phyloP scores from a whole-genome alignment of 208 protist genomes.

The Kentomonas sorsogonicus region DNA sequence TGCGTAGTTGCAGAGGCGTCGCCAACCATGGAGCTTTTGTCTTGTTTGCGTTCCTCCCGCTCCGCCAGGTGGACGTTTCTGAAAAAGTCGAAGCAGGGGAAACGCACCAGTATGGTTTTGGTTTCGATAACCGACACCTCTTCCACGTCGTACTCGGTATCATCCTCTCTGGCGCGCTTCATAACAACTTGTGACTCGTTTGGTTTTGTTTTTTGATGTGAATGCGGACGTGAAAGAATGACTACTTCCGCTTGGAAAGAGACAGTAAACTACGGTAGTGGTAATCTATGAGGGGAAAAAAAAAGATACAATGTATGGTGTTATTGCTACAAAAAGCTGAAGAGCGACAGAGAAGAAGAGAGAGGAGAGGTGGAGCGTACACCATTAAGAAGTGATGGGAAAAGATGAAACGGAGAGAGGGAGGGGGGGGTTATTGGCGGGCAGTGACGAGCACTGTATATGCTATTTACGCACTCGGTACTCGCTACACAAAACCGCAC shows the following conservation, averaged over 20 bases:
- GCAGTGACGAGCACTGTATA: too few relatives aligned
- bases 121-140: slow-evolving; percentile 29
- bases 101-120: slow-evolving; percentile 55
- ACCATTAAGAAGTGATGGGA: too few relatives aligned
- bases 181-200: too few relatives aligned
- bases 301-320: slow-evolving; percentile 10
- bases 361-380: too few relatives aligned
- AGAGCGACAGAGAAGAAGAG: too few relatives aligned
- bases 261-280: too few relatives aligned
- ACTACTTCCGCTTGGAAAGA: too few relatives aligned
- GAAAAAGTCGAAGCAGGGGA: slow-evolving; percentile 84
- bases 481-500: too few relatives aligned
- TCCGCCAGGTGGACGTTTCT: slow-evolving; percentile 42
- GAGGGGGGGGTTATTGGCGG: too few relatives aligned
- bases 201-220: background rate
- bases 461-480: too few relatives aligned
- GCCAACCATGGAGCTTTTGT: too few relatives aligned
- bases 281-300: background rate
- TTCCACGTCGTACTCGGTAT: slow-evolving; percentile 44
- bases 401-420: too few relatives aligned
- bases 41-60: background rate
- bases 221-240: background rate
- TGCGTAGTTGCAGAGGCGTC: background rate
- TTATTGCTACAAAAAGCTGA: background rate
- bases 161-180: slow-evolving; percentile 5